Evolutionary conservation across 2,329 filamentous ascomycete genomes (phyloP).

Genomic region (Colletotrichum eremochloae): DNA sequence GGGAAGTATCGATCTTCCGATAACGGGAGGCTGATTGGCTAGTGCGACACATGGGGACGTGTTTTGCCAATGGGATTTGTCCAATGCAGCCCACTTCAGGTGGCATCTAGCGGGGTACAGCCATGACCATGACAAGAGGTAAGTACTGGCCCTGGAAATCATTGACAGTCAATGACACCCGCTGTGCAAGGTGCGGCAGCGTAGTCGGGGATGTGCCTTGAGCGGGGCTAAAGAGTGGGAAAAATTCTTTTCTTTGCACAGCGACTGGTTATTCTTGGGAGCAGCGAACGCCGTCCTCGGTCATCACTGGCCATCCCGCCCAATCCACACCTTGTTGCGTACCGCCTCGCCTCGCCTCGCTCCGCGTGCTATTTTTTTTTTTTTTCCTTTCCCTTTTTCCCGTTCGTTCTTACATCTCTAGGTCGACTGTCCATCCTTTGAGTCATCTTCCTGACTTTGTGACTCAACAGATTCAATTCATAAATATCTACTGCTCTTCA

Average conservation of each 20-base stretch:
- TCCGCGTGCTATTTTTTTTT: constrained; percentile 28
- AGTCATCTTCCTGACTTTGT: constrained; percentile 22
- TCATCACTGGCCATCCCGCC: constrained; percentile 42
- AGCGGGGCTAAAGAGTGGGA: constrained; percentile 40
- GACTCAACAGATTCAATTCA: constrained; percentile 38
- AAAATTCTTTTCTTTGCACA: constrained; percentile 39
- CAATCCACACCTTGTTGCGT: constrained; percentile 42
- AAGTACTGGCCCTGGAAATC: constrained; percentile 28
- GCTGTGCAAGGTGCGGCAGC: constrained; percentile 7
- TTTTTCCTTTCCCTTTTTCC: constrained; percentile 19
- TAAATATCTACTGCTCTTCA: constrained; percentile 27
- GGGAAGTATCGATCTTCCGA: constrained; percentile 39
- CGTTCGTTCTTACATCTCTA: constrained; percentile 16
- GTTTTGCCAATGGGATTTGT: constrained; percentile 12
- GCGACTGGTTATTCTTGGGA: constrained; percentile 29
- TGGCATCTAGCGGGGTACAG: constrained; percentile 39
- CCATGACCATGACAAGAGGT: constrained; percentile 18
- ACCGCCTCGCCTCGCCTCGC: constrained; percentile 35
- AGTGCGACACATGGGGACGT: neutral
- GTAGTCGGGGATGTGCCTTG: constrained; percentile 29
- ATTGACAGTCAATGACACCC: constrained; percentile 35
- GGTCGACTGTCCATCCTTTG: constrained; percentile 23
- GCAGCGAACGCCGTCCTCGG: constrained; percentile 41
- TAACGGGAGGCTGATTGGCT: constrained; percentile 39
- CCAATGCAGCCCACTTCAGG: constrained; percentile 30